Evolutionary conservation across 1,139 yeast species (phyloP), one percentile per base, ranked within the genome.

Genomic region (Yamadazyma mexicana): DNA sequence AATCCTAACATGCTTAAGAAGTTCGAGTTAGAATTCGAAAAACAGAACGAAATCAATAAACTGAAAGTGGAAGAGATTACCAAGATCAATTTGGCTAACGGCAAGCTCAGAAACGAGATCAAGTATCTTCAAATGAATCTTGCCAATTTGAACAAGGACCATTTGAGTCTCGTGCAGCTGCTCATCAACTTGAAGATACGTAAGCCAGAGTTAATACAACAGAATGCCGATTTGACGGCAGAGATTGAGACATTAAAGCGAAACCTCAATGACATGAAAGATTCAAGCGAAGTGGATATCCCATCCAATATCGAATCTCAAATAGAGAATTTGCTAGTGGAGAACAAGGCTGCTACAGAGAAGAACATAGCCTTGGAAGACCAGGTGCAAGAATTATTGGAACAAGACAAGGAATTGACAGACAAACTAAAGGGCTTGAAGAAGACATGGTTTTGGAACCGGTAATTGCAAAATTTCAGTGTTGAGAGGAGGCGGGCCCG

Each of bases 101-200:
- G 89, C 17, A 77, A 79, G 46, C 67, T 92, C 42, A 79, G 89
- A 33, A 78, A 81, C 48, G 85, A 85, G 49, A 85, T 91, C 44
- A 77, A 87, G 51, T 76, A 79, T 40, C 68, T 89, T 37, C 97
- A 92, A 60, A 71, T 81, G 22, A 77, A 81, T 30, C 83, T 83
- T 51, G 79, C 87, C 1, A 64, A 71, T 8, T 68, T 92, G 44
- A 89, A 87, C 53, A 75, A 81, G 44, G 97, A 91, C 55, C 97
- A 92, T 59, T 58, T 70, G 15, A 66, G 56, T 22, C 55, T 67
- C 9, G 72, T 72, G n/a, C 76, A 70, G 48, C 53, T 54, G 27
- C 62, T 72, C 61, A 72, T 72, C 12, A 69, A 67, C 44, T 56
- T 64, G 36, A 72, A 72, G 47, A 63, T 72, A 12, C 56, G 55